These are phyloP conservation scores for Colletotrichum magnum DNA, from an alignment of 2,329 filamentous ascomycete genomes.

Conservation along the genomic window DNA sequence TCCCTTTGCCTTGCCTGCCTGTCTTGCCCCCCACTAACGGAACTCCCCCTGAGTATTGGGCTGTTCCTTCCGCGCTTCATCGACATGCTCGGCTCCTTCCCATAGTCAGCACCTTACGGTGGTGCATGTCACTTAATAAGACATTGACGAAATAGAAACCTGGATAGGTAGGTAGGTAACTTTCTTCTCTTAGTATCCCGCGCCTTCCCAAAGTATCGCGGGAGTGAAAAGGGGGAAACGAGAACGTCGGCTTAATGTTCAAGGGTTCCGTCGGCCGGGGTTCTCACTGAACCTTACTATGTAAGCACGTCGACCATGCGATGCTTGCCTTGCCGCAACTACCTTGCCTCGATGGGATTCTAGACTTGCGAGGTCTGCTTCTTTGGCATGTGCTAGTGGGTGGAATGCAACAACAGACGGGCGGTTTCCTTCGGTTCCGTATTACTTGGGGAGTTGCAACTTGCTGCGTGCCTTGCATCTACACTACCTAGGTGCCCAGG, in stretches of 20 bases:
- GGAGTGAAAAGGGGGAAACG: not conserved
- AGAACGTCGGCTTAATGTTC: not conserved
- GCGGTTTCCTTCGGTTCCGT: slow-evolving; percentile 9
- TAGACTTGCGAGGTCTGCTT: not conserved
- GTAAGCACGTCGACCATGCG: slow-evolving; percentile 22
- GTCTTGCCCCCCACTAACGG: too few species aligned
- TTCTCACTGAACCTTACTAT: slow-evolving; percentile 30
- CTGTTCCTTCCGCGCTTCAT: not conserved
- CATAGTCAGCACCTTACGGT: slow-evolving; percentile 11
- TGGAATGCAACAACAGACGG: slow-evolving; percentile 13
- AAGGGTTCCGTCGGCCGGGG: slow-evolving; percentile 17
- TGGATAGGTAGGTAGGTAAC: not conserved
- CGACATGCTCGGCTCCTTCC: not conserved
- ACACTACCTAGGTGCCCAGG: too few species aligned
- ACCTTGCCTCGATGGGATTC: slow-evolving; percentile 18
- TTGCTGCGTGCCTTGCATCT: not conserved
- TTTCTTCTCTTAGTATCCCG: not conserved
- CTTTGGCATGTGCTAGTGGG: slow-evolving; percentile 18
- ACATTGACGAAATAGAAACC: not conserved
- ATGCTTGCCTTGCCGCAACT: slow-evolving; percentile 12
- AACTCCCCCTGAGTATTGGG: too few species aligned
- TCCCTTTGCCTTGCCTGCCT: too few species aligned
- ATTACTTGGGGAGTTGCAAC: not conserved
- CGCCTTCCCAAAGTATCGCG: slow-evolving; percentile 1
- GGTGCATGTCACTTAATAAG: slow-evolving; percentile 4